These are phyloP conservation scores for Dictyostelium purpureum DNA, from an alignment of 78 protist species.

Conservation along the genomic window DNA sequence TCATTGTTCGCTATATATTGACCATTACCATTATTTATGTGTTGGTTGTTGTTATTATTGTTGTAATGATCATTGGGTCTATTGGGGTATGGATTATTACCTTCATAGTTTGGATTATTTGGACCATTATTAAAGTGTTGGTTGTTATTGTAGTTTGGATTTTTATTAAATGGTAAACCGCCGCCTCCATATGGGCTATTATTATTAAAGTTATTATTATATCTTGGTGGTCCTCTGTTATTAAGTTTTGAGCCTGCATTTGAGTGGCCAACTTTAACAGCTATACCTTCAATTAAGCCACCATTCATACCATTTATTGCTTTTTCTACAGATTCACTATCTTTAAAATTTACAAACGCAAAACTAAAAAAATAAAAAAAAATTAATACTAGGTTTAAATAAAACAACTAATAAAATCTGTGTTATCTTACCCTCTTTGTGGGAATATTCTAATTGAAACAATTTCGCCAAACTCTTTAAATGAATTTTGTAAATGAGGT, in stretches of 20 bases:
- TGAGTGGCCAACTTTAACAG: constrained; percentile 35
- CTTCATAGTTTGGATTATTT: no score
- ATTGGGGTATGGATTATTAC: no score
- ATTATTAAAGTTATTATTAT: background rate
- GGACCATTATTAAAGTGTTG: background rate
- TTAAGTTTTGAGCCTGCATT: background rate
- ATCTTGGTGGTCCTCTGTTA: background rate
- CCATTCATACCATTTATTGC: constrained; percentile 28
- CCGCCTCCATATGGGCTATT: background rate
- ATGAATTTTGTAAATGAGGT: background rate
- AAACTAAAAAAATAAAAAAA: background rate
- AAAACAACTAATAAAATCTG: background rate
- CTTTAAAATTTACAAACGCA: constrained; percentile 48
- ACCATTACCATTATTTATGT: no score
- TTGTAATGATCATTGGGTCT: background rate
- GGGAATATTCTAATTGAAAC: constrained; percentile 18
- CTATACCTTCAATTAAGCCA: background rate
- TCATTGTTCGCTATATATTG: no score
- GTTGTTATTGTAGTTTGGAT: constrained; percentile 1
- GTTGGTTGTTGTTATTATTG: background rate
- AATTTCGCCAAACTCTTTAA: constrained; percentile 25
- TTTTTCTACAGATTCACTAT: constrained; percentile 17
- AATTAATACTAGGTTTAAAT: background rate
- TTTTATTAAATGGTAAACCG: background rate
- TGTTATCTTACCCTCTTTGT: constrained; percentile 37